A percentile compares a stretch with the other conserved stretches of the same genome.
Evolutionary conservation across 169 alveolate genomes (phyloP).

Genomic region (Cystoisospora suis): DNA sequence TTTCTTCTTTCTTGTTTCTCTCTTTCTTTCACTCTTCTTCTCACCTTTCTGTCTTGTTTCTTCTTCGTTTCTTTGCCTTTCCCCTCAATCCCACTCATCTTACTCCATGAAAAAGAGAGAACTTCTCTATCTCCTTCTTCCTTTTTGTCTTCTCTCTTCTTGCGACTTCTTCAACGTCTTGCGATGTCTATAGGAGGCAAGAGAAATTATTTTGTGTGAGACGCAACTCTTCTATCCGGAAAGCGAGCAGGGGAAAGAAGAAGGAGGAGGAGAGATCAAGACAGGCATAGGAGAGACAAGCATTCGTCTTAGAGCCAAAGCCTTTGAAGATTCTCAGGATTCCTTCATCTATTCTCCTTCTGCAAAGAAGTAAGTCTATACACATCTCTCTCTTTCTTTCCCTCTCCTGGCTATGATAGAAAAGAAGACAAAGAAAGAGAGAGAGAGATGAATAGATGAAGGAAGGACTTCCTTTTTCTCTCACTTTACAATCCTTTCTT

Average conservation of each 20-base stretch:
- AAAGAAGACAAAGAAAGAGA: neutral
- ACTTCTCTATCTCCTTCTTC: neutral
- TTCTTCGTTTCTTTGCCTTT: too few species aligned
- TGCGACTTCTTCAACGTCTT: neutral
- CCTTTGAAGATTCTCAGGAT: constrained; percentile 17
- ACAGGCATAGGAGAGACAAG: neutral
- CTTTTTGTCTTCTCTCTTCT: neutral
- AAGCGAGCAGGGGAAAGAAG: neutral
- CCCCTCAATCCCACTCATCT: too few species aligned
- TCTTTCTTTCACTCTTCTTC: too few species aligned
- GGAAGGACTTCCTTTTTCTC: neutral
- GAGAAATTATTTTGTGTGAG: constrained; percentile 1
- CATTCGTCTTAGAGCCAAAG: neutral
- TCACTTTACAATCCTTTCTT: neutral
- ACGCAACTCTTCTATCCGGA: neutral
- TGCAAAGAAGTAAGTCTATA: neutral
- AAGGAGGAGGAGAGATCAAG: neutral
- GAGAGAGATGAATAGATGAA: neutral
- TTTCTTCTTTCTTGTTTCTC: too few species aligned
- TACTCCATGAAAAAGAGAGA: too few species aligned
- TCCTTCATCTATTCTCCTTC: neutral
- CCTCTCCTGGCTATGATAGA: too few species aligned
- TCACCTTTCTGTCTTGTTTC: too few species aligned
- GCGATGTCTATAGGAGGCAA: constrained; percentile 3
- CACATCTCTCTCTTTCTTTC: too few species aligned